These are phyloP conservation scores for Manihot esculenta DNA, from an alignment of 441 rosid genomes.

Conservation along the genomic window DNA sequence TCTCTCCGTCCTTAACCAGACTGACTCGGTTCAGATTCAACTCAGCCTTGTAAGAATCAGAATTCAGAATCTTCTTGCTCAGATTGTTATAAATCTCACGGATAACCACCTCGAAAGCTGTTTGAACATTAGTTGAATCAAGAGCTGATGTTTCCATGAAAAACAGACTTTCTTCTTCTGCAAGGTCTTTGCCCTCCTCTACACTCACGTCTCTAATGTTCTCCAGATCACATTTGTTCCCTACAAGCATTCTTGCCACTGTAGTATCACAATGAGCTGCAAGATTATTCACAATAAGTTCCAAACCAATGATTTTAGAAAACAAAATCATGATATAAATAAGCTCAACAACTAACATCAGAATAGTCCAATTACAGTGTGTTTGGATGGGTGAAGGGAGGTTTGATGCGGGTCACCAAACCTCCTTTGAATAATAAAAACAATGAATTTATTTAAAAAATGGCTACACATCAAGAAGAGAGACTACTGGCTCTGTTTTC, in stretches of 20 bases:
- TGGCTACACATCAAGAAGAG: no score
- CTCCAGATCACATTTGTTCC: conserved; percentile 88
- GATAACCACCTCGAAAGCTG: conserved; percentile 87
- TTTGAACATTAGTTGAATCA: conserved; percentile 71
- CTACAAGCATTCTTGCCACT: conserved; percentile 81
- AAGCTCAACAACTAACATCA: no score
- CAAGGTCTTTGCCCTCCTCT: conserved; percentile 75
- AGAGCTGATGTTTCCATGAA: conserved; percentile 97
- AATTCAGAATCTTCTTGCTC: conserved; percentile 74
- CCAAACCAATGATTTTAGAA: neutral
- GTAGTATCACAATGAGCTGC: conserved; percentile 84
- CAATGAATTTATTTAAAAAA: no score
- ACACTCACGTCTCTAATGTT: conserved; percentile 67
- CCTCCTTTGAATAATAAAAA: no score
- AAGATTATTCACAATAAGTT: neutral
- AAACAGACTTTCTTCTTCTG: conserved; percentile 78
- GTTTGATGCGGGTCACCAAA: no score
- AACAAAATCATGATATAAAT: neutral
- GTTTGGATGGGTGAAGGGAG: no score
- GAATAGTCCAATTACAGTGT: no score
- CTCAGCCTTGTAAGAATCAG: conserved; percentile 84
- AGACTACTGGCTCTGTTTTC: no score
- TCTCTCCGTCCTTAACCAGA: conserved; percentile 43
- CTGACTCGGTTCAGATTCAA: conserved; percentile 67
- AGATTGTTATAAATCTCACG: conserved; percentile 71